Percentiles rank a stretch among this genome's conserved stretches.
These are phyloP conservation scores for Beauveria medogensis DNA, from an alignment of 2,329 filamentous ascomycete genomes.

Conservation along the genomic window DNA sequence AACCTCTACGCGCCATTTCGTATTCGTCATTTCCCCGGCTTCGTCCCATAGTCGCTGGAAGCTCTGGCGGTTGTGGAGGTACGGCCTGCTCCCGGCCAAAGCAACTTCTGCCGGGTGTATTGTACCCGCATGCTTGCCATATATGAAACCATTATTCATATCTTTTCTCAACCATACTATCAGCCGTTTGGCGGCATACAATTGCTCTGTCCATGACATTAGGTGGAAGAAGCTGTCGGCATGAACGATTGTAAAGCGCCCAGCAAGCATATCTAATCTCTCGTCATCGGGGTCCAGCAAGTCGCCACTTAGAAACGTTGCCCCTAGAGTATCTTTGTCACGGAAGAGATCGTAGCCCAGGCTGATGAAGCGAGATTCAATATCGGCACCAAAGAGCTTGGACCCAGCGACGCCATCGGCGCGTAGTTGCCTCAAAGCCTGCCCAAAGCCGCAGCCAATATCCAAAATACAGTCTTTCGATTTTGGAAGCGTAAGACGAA, in stretches of 20 bases:
- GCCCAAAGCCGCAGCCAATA: constrained; percentile 43
- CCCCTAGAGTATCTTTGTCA: constrained; percentile 40
- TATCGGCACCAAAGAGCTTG: constrained; percentile 42
- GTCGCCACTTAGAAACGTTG: constrained; percentile 43
- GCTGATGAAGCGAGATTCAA: constrained; percentile 42
- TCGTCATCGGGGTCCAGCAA: constrained; percentile 35
- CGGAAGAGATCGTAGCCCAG: constrained; percentile 58
- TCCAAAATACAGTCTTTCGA: constrained; percentile 37
- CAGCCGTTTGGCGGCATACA: constrained; percentile 36
- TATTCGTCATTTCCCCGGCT: constrained; percentile 39
- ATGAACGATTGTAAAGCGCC: constrained; percentile 39
- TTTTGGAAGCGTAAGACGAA: constrained; percentile 29
- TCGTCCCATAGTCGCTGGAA: constrained; percentile 49
- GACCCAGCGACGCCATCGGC: constrained; percentile 40
- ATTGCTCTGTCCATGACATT: constrained; percentile 38
- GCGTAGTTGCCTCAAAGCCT: constrained; percentile 41
- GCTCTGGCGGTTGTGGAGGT: constrained; percentile 39
- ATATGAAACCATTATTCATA: constrained; percentile 37
- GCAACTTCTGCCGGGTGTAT: constrained; percentile 18
- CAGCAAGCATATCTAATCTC: constrained; percentile 26
- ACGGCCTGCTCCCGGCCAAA: constrained; percentile 23
- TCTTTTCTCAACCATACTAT: constrained; percentile 37
- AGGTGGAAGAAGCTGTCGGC: constrained; percentile 44
- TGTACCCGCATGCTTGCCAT: constrained; percentile 42
- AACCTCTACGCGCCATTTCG: constrained; percentile 39